Base-by-base conservation (phyloP, 805 yeast genomes). In the Millerozyma miso region DNA sequence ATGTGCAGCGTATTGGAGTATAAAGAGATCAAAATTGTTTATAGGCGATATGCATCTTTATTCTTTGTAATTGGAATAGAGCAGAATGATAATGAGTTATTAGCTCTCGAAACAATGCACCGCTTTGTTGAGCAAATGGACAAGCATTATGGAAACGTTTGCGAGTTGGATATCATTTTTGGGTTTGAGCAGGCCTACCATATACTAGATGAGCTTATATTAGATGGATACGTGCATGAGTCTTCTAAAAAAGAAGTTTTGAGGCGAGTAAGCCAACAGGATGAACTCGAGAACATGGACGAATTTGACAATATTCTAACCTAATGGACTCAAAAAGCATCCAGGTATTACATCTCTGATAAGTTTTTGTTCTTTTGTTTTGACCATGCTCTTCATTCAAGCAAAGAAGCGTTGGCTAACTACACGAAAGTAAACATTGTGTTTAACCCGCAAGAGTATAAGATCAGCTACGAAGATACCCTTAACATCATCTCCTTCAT, bases 91-190 rank as follows among this genome's bases (percentile, higher is more conserved):
- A 93, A 93, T 61, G 99, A 93, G 60, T 72, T 93, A 49, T 65
- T 88, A 42, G 82, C 95, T 1, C 70, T 93, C 43, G 99, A 93
- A 56, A 70, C 85, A 14, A 83, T 93, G 40, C 99, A 93, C 61
- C 74, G 97, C 47, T 93, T 83, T 60, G 99, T 93, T 33, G 99
- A 93, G 62, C 89, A 88, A 50, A 88, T 93, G 97, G 99, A 93
- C 69, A 84, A 85, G 53, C 81, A 89, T 46, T 93, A 88, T 59
- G 97, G 97, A 10, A 91, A 88, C 57, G 99, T 93, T 14, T 89
- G 97, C 65, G 99, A 93, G 62, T 72, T 93, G 55, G 99, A 93
- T 66, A 93, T 93, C 48, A 93, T 93, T 39, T 93, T 93, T 76
- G 93, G 95, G 57, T 93, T 93, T 67, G 87, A 86, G 53, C 85